A percentile compares a stretch with the other conserved stretches of the same genome.
These are phyloP conservation scores for Papiliotrema terrestris DNA, from an alignment of 1,284 basidiomycete genomes.

Conservation along the genomic window DNA sequence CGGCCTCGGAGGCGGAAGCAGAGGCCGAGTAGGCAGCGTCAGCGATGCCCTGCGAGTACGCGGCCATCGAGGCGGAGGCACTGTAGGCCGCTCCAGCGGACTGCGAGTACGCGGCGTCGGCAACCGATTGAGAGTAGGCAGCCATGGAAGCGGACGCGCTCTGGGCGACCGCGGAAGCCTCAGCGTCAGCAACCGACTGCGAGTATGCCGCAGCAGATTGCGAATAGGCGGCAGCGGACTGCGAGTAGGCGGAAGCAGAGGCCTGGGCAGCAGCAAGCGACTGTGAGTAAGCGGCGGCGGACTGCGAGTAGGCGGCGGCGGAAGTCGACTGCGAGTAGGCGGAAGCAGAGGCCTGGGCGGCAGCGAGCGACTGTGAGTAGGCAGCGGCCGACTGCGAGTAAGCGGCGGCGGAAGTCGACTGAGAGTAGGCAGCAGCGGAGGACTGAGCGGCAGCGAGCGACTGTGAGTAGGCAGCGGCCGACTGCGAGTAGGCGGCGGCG, in stretches of 20 bases:
- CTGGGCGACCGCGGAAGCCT: neutral
- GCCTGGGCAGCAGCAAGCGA: neutral
- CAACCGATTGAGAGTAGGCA: neutral
- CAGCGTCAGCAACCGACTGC: neutral
- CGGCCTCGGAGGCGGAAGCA: neutral
- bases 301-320: neutral
- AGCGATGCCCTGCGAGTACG: neutral
- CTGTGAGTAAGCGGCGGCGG: neutral
- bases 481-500: slow-evolving; percentile 1
- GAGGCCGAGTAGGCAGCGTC: neutral
- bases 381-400: neutral
- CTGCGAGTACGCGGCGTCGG: neutral
- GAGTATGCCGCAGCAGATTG: neutral
- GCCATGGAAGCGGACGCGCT: neutral
- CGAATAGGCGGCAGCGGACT: neutral
- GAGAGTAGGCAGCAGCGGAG: neutral
- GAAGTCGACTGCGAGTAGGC: neutral
- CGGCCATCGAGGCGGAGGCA: neutral
- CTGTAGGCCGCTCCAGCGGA: slow-evolving; percentile 2
- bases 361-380: neutral
- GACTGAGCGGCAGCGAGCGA: neutral
- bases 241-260: neutral
- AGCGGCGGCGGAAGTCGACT: neutral
- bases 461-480: neutral
- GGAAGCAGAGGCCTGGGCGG: slow-evolving; percentile 1